phyloP scores from a whole-genome alignment of 768 basidiomycete genomes.

The Boletus bicolor region DNA sequence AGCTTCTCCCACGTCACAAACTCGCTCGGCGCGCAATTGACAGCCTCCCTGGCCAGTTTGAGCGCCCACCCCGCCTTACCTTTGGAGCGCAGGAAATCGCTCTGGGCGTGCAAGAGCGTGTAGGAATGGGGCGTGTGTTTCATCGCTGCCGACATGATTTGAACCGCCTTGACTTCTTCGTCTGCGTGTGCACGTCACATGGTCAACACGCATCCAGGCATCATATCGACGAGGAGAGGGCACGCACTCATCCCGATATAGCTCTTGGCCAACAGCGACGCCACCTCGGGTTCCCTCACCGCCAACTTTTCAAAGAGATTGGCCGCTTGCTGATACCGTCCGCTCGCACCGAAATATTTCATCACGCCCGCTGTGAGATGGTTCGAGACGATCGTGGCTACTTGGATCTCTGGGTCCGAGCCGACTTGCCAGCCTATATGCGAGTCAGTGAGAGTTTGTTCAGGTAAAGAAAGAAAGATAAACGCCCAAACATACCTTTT shows the following conservation, averaged over 20 bases:
- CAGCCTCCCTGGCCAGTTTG: conserved; percentile 88
- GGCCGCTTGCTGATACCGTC: conserved; percentile 80
- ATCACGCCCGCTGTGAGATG: conserved; percentile 92
- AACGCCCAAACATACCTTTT: conserved; percentile 52
- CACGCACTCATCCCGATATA: conserved; percentile 97
- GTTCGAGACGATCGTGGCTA: conserved; percentile 94
- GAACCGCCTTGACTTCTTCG: conserved; percentile 97
- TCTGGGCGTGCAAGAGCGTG: conserved; percentile 90
- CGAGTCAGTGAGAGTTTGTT: background rate
- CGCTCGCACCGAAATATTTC: conserved; percentile 96
- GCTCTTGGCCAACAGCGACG: conserved; percentile 78
- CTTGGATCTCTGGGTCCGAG: conserved; percentile 97
- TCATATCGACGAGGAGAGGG: too few species aligned
- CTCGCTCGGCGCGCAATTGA: conserved; percentile 97
- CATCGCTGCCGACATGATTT: conserved; percentile 85
- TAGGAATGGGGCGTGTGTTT: conserved; percentile 88
- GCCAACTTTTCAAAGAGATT: conserved; percentile 92
- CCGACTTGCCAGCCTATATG: conserved; percentile 92
- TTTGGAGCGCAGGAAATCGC: conserved; percentile 88
- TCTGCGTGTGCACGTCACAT: conserved; percentile 46
- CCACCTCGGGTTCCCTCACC: conserved; percentile 85
- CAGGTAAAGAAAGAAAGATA: too few species aligned
- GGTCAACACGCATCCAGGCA: background rate
- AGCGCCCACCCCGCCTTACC: conserved; percentile 85
- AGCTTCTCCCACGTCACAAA: conserved; percentile 99